Percentiles rank a stretch among this genome's conserved stretches.
phyloP scores from a whole-genome alignment of 1,284 basidiomycete species.

The Singerocomus inundabilis region DNA sequence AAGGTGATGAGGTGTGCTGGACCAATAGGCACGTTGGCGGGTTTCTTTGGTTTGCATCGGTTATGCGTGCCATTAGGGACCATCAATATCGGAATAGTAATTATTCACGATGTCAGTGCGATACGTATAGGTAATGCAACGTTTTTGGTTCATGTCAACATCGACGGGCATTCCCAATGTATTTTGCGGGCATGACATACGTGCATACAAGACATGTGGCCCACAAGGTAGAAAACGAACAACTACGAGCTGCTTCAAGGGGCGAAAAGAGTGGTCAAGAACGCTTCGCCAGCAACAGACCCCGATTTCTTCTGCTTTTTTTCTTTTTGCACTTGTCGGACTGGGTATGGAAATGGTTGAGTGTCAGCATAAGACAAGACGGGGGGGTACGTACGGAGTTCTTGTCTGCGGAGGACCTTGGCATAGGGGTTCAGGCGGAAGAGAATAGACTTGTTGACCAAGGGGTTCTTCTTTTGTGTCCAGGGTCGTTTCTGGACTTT shows the following conservation, averaged over 20 bases:
- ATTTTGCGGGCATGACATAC: constrained; percentile 19
- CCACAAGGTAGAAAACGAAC: constrained; percentile 6
- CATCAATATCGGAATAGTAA: background rate
- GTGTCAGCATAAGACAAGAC: background rate
- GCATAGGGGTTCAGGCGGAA: constrained; percentile 99
- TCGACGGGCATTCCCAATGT: background rate
- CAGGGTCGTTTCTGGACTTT: constrained; percentile 89
- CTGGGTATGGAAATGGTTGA: constrained; percentile 36
- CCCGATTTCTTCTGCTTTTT: constrained; percentile 67
- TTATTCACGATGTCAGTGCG: no score
- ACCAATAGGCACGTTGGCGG: no score
- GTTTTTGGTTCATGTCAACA: background rate
- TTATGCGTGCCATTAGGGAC: background rate
- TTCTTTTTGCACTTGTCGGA: constrained; percentile 69
- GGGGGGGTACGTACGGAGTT: constrained; percentile 64
- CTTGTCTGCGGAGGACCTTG: constrained; percentile 87
- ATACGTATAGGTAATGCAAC: no score
- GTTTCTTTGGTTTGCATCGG: background rate
- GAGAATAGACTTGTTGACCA: constrained; percentile 93
- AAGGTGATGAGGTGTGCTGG: background rate
- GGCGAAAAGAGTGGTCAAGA: constrained; percentile 85
- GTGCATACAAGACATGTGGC: constrained; percentile 17
- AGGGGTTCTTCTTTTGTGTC: constrained; percentile 99
- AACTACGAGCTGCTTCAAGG: constrained; percentile 51
- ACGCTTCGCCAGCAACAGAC: constrained; percentile 76